Conservation (phyloP, 2,329 filamentous ascomycete genomes). For the Talaromyces piceae region DNA sequence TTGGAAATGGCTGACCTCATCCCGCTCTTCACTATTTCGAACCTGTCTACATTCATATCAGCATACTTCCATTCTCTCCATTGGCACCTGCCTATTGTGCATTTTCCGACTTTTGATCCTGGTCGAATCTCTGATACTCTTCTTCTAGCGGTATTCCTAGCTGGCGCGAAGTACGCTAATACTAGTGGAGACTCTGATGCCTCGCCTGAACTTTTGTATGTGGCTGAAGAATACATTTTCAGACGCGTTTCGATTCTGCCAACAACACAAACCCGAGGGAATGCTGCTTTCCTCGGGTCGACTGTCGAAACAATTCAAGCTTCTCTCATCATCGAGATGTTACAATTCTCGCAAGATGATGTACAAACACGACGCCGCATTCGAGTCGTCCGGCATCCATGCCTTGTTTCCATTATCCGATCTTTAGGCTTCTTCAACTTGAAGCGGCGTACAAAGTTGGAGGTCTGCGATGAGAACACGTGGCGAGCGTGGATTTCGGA, state of each 20-base stretch:
- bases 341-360: slow-evolving; percentile 24
- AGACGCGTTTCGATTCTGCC: slow-evolving; percentile 18
- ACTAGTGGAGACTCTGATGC: slow-evolving; percentile 15
- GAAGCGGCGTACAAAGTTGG: slow-evolving; percentile 15
- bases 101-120: slow-evolving; percentile 25
- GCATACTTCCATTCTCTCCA: slow-evolving; percentile 26
- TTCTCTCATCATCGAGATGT: slow-evolving; percentile 26
- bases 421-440: slow-evolving; percentile 22
- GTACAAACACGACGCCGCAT: slow-evolving; percentile 23
- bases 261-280: slow-evolving; percentile 9
- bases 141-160: slow-evolving; percentile 21
- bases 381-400: slow-evolving; percentile 25
- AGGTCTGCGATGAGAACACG: slow-evolving; percentile 9
- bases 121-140: slow-evolving; percentile 19
- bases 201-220: slow-evolving; percentile 19
- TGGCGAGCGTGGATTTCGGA: slow-evolving; percentile 20
- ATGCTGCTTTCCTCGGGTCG: slow-evolving; percentile 8
- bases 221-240: slow-evolving; percentile 25
- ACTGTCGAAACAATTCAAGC: slow-evolving; percentile 21
- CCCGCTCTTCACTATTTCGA: slow-evolving; percentile 18
- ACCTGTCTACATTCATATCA: slow-evolving; percentile 22
- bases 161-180: slow-evolving; percentile 21
- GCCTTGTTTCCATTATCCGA: slow-evolving; percentile 22
- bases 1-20: slow-evolving; percentile 14
- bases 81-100: slow-evolving; percentile 25